Evolutionary conservation across 495 filamentous ascomycete species (phyloP).

Genomic region (Daldinia caldariorum): DNA sequence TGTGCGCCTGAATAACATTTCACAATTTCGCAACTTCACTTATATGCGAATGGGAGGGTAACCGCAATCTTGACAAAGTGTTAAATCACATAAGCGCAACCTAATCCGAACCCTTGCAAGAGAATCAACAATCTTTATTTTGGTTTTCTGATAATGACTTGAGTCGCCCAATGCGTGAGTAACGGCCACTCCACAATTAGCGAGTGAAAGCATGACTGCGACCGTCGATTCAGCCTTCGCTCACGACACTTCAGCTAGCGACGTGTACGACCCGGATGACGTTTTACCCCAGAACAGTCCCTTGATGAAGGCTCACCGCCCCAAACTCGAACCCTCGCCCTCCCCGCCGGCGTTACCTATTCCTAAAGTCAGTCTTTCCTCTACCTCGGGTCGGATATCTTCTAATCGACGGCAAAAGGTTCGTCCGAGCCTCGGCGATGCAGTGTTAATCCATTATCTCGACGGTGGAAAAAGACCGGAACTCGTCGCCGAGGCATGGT

Average conservation of each 20-base stretch:
- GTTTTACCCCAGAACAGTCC: constrained; percentile 55
- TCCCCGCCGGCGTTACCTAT: constrained; percentile 49
- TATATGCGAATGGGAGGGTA: constrained; percentile 36
- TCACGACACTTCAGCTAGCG: constrained; percentile 55
- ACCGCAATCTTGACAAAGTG: constrained; percentile 25
- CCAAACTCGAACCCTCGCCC: constrained; percentile 53
- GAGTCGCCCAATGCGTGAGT: constrained; percentile 49
- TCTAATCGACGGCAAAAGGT: constrained; percentile 57
- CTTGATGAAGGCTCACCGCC: constrained; percentile 53
- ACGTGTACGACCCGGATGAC: constrained; percentile 59
- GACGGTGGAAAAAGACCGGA: constrained; percentile 59
- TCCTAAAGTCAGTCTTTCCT: constrained; percentile 53
- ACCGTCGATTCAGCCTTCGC: constrained; percentile 49
- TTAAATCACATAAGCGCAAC: constrained; percentile 41
- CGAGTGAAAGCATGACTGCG: constrained; percentile 58
- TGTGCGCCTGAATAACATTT: constrained; percentile 34
- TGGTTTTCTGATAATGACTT: constrained; percentile 45
- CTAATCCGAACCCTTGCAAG: constrained; percentile 15
- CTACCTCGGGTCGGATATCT: constrained; percentile 50
- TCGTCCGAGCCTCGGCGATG: constrained; percentile 62
- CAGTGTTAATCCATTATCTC: constrained; percentile 62
- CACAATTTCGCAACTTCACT: constrained; percentile 21
- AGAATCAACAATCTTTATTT: constrained; percentile 26
- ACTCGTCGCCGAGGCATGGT: constrained; percentile 56
- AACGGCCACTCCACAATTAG: constrained; percentile 47